Evolutionary conservation across 2,329 filamentous ascomycete genomes (phyloP).

Genomic region (Penicillium sp.): DNA sequence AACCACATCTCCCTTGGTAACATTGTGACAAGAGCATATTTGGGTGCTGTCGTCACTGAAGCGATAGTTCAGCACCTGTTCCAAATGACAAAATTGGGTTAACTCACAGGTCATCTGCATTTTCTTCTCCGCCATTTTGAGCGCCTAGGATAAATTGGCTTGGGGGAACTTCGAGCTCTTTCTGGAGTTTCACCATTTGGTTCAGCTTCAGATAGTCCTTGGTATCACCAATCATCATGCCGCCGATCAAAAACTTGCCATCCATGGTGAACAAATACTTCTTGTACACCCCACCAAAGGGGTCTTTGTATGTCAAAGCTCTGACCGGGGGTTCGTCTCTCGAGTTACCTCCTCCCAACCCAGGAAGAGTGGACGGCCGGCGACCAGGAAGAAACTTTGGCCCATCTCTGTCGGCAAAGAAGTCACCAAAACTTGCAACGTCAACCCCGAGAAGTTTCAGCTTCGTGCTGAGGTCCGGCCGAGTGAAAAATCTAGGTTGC

Average conservation of each 20-base stretch:
- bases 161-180: slow-evolving; percentile 72
- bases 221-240: slow-evolving; percentile 96
- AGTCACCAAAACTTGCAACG: slow-evolving; percentile 90
- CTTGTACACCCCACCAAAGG: slow-evolving; percentile 85
- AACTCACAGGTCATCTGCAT: slow-evolving; percentile 66
- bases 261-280: slow-evolving; percentile 90
- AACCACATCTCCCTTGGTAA: slow-evolving; percentile 78
- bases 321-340: slow-evolving; percentile 63
- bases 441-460: slow-evolving; percentile 86
- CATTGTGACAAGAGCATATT: slow-evolving; percentile 91
- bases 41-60: slow-evolving; percentile 72
- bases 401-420: slow-evolving; percentile 84
- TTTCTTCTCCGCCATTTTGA: slow-evolving; percentile 70
- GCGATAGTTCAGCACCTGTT: slow-evolving; percentile 14
- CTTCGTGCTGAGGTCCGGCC: slow-evolving; percentile 86
- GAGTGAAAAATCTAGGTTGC: slow-evolving; percentile 67
- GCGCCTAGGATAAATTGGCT: slow-evolving; percentile 80
- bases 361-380: slow-evolving; percentile 38
- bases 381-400: slow-evolving; percentile 70
- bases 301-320: slow-evolving; percentile 82
- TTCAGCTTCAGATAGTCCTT: slow-evolving; percentile 87
- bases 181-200: slow-evolving; percentile 81
- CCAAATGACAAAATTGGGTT: no score
- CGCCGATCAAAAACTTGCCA: slow-evolving; percentile 86
- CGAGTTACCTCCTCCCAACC: slow-evolving; percentile 46